Conservation (phyloP, 1,284 basidiomycete genomes). For the Wolfiporia cocos region DNA sequence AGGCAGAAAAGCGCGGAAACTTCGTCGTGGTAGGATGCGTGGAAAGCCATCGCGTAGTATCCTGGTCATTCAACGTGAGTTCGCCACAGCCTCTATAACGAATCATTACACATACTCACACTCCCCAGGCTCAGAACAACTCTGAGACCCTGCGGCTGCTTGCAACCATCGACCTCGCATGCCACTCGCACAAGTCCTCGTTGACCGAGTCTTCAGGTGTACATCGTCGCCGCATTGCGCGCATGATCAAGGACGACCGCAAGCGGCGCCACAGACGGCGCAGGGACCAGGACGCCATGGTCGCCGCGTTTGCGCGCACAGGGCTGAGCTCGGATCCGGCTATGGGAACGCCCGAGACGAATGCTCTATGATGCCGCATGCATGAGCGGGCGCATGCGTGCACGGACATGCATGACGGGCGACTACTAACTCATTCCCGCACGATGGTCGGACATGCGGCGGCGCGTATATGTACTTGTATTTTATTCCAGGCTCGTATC, state of each 20-base stretch:
- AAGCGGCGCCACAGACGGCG: slow-evolving; percentile 70
- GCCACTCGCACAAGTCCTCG: slow-evolving; percentile 65
- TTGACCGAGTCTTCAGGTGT: slow-evolving; percentile 58
- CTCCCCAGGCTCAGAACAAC: slow-evolving; percentile 63
- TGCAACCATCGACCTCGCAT: slow-evolving; percentile 75
- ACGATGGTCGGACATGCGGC: too few species aligned
- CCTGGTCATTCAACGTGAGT: slow-evolving; percentile 77
- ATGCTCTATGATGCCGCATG: too few species aligned
- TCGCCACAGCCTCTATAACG: neutral
- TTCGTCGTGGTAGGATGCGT: slow-evolving; percentile 76
- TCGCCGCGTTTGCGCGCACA: slow-evolving; percentile 68
- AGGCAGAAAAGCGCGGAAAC: slow-evolving; percentile 79
- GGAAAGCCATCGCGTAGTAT: slow-evolving; percentile 63
- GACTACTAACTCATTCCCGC: too few species aligned
- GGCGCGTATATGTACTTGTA: slow-evolving; percentile 10
- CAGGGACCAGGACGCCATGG: slow-evolving; percentile 74
- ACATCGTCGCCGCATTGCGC: slow-evolving; percentile 62
- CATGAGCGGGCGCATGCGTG: too few species aligned
- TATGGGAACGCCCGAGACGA: too few species aligned
- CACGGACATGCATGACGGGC: too few species aligned
- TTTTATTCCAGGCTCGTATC: slow-evolving; percentile 12
- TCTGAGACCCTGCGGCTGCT: slow-evolving; percentile 73
- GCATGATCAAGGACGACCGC: slow-evolving; percentile 74
- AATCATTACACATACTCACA: too few species aligned
- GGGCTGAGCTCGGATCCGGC: slow-evolving; percentile 31